Percentiles rank a stretch among this genome's conserved stretches.
phyloP scores from a whole-genome alignment of 2,329 filamentous ascomycete species.

The Cytospora leucostoma region DNA sequence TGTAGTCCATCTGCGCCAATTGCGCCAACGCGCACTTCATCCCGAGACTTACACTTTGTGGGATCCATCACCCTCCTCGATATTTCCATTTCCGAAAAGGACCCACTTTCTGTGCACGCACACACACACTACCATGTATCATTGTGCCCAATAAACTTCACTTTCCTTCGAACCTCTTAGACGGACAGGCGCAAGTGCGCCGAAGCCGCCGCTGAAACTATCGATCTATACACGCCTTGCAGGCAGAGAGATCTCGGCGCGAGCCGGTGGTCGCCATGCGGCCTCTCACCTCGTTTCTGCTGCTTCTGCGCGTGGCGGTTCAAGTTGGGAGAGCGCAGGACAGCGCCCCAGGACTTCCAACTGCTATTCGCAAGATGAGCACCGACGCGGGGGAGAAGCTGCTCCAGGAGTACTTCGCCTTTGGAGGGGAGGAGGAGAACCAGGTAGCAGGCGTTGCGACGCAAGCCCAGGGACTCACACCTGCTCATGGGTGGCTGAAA shows the following conservation, averaged over 20 bases:
- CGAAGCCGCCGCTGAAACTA: background rate
- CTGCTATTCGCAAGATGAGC: constrained; percentile 72
- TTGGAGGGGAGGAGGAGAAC: constrained; percentile 39
- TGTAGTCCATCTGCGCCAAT: background rate
- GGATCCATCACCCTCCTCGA: background rate
- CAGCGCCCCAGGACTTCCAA: constrained; percentile 44
- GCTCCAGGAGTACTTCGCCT: constrained; percentile 65
- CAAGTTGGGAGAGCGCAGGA: constrained; percentile 40
- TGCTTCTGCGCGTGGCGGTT: constrained; percentile 48
- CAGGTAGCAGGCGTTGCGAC: constrained; percentile 25
- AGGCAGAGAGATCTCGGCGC: background rate
- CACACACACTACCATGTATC: background rate
- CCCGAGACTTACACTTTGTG: background rate
- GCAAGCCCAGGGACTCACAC: constrained; percentile 20
- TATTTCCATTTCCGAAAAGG: background rate
- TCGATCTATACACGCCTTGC: background rate
- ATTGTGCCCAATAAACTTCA: background rate
- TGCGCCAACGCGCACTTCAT: background rate
- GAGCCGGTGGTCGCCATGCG: constrained; percentile 42
- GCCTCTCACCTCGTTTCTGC: constrained; percentile 41
- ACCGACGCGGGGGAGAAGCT: constrained; percentile 73
- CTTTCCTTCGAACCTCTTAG: background rate
- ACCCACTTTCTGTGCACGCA: too few relatives aligned
- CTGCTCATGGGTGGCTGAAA: constrained; percentile 21
- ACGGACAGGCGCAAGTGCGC: background rate